phyloP scores from a whole-genome alignment of 2,329 filamentous ascomycete genomes.

The Chaetomium sp. region DNA sequence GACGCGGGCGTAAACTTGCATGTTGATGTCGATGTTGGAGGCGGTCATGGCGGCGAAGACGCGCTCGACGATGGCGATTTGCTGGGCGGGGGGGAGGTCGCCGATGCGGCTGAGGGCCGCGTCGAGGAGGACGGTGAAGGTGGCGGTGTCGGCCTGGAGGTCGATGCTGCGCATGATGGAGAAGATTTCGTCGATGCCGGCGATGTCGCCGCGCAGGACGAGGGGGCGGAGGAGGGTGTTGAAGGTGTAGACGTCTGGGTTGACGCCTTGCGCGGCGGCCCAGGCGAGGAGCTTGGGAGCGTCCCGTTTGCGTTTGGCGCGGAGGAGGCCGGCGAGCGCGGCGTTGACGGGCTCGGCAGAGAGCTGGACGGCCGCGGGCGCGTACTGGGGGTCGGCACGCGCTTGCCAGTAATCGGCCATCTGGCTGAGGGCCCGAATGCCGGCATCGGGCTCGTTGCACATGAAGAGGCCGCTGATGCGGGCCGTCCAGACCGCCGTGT shows the following conservation, averaged over 20 bases:
- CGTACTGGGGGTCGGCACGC: slow-evolving; percentile 28
- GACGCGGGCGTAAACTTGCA: slow-evolving; percentile 61
- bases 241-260: slow-evolving; percentile 54
- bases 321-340: slow-evolving; percentile 57
- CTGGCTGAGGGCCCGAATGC: slow-evolving; percentile 58
- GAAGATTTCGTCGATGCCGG: slow-evolving; percentile 48
- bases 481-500: slow-evolving; percentile 62
- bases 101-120: slow-evolving; percentile 42
- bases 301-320: slow-evolving; percentile 38
- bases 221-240: slow-evolving; percentile 62
- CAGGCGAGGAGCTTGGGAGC: slow-evolving; percentile 53
- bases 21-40: slow-evolving; percentile 52
- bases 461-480: slow-evolving; percentile 61
- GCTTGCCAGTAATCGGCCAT: slow-evolving; percentile 57
- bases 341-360: slow-evolving; percentile 62
- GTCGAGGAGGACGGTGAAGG: slow-evolving; percentile 67
- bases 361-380: slow-evolving; percentile 45
- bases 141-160: slow-evolving; percentile 57
- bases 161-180: slow-evolving; percentile 50
- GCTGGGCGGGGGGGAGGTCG: slow-evolving; percentile 39
- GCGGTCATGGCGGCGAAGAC: slow-evolving; percentile 53
- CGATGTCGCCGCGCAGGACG: slow-evolving; percentile 42
- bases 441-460: slow-evolving; percentile 45
- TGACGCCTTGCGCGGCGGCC: slow-evolving; percentile 48
- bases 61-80: slow-evolving; percentile 43